Conservation (phyloP, 805 yeast species). For the Candida palmyrensis region DNA sequence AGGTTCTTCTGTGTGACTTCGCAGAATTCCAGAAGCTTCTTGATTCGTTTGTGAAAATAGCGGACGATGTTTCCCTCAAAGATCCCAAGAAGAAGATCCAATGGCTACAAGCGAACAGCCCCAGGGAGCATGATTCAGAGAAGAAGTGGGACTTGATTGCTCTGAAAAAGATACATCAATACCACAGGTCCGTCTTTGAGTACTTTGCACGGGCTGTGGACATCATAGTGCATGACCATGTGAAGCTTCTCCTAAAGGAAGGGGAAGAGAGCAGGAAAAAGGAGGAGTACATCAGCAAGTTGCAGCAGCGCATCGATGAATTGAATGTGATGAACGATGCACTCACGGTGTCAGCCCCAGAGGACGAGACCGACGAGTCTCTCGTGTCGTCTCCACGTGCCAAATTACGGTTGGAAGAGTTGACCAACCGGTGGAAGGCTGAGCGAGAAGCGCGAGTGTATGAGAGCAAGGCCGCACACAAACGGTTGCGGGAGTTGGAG, state of each 20-base stretch:
- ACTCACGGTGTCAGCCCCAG: constrained; percentile 7
- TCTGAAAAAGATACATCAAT: constrained; percentile 21
- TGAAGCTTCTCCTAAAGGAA: constrained; percentile 32
- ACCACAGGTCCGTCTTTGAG: constrained; percentile 42
- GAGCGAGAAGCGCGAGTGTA: constrained; percentile 66
- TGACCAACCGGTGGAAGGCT: constrained; percentile 60
- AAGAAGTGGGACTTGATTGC: constrained; percentile 12
- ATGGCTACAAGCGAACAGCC: constrained; percentile 15
- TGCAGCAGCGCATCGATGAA: constrained; percentile 23
- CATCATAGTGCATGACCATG: constrained; percentile 54
- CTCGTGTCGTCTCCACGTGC: constrained; percentile 26
- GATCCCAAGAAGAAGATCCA: constrained; percentile 53
- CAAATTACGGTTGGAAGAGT: constrained; percentile 52
- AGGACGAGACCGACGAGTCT: background rate
- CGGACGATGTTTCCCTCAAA: constrained; percentile 54
- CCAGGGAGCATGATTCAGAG: background rate
- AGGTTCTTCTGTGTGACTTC: constrained; percentile 36
- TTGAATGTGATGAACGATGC: constrained; percentile 18
- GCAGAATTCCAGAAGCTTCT: constrained; percentile 47
- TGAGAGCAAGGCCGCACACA: constrained; percentile 53
- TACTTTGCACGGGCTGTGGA: constrained; percentile 59
- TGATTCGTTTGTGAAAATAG: constrained; percentile 44
- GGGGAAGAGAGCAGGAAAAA: constrained; percentile 17
- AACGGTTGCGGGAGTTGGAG: constrained; percentile 49
- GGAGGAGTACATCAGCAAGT: constrained; percentile 17